These are phyloP conservation scores for Salix arbutifolia DNA, from an alignment of 345 rosid species.

Conservation along the genomic window DNA sequence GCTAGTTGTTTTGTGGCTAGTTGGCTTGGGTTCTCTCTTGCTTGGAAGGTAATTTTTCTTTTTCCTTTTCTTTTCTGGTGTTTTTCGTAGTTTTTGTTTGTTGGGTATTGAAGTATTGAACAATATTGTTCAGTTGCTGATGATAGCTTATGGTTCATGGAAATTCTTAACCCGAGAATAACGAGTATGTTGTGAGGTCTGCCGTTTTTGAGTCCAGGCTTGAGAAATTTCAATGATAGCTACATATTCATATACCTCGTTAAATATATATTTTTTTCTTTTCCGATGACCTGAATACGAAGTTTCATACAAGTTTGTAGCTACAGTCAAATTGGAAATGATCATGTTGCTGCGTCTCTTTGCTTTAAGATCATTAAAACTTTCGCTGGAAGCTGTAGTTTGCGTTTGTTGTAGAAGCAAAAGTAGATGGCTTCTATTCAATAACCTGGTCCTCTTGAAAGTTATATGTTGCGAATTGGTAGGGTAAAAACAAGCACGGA, in stretches of 20 bases:
- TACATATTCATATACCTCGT: neutral
- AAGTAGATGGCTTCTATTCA: neutral
- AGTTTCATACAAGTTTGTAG: neutral
- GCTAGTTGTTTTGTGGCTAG: constrained; percentile 35
- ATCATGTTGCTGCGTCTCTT: neutral
- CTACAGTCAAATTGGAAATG: neutral
- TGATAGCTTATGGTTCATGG: neutral
- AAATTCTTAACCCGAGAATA: neutral
- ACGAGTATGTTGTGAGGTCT: neutral
- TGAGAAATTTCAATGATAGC: neutral
- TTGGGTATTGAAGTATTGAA: neutral
- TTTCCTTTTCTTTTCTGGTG: neutral
- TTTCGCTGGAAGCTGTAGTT: neutral
- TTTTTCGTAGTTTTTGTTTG: neutral
- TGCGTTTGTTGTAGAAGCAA: neutral
- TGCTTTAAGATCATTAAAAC: neutral
- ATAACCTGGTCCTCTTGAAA: neutral
- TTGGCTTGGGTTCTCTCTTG: constrained; percentile 47
- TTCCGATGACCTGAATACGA: neutral
- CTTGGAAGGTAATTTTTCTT: constrained; percentile 44
- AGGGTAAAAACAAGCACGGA: neutral
- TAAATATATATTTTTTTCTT: neutral
- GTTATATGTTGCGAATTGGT: neutral
- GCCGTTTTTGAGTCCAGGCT: neutral
- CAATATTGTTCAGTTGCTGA: neutral